A percentile compares a stretch with the other conserved stretches of the same genome.
phyloP scores from a whole-genome alignment of 345 rosid species.

The Brassica rapa region DNA sequence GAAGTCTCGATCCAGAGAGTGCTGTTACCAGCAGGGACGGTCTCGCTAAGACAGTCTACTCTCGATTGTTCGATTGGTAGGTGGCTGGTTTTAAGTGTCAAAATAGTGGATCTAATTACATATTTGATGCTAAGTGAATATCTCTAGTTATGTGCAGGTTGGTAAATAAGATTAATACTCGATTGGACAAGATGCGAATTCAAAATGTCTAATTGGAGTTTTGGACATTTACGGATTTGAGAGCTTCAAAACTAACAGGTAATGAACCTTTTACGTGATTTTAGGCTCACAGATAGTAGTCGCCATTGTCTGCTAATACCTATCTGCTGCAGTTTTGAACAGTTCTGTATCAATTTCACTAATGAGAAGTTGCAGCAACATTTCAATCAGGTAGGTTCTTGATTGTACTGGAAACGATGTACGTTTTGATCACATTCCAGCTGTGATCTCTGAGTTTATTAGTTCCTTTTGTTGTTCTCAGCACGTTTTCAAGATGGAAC shows the following conservation, averaged over 20 bases:
- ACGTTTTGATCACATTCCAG: not conserved
- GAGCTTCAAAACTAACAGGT: slow-evolving; percentile 13
- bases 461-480: not conserved
- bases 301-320: not conserved
- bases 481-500: slow-evolving; percentile 25
- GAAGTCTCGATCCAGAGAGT: slow-evolving; percentile 4
- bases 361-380: slow-evolving; percentile 24
- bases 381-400: slow-evolving; percentile 10
- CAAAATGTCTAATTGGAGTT: slow-evolving; percentile 8
- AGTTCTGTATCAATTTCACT: slow-evolving; percentile 20
- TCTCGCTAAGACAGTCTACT: slow-evolving; percentile 7
- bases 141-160: slow-evolving; percentile 4
- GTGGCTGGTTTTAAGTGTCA: not conserved
- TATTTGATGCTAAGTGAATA: not conserved
- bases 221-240: slow-evolving; percentile 18
- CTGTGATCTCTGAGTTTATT: not conserved
- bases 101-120: not conserved
- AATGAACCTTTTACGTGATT: not conserved
- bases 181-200: slow-evolving; percentile 9
- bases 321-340: slow-evolving; percentile 6
- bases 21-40: slow-evolving; percentile 6
- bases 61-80: slow-evolving; percentile 15
- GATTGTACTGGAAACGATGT: not conserved
- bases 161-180: not conserved
- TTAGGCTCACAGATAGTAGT: not conserved